phyloP scores from a whole-genome alignment of 257 asterid genomes.

The Nicotiana obtusifolia region DNA sequence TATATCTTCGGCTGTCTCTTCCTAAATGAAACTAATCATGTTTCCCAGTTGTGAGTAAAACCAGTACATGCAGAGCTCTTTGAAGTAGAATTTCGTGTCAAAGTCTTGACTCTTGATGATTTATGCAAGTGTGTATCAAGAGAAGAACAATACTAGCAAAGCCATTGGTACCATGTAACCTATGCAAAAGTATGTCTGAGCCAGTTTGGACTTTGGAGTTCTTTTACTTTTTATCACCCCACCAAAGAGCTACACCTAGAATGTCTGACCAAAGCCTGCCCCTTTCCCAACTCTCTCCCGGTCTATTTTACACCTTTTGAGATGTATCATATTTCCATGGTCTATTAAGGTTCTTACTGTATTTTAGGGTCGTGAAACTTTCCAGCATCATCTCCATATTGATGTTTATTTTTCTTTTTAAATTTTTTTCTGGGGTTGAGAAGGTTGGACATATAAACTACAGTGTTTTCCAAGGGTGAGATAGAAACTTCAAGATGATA shows the following conservation, averaged over 20 bases:
- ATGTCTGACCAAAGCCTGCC: neutral
- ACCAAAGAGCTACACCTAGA: neutral
- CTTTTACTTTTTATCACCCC: neutral
- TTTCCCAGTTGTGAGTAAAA: conserved; percentile 41
- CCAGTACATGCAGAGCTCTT: neutral
- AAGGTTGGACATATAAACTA: neutral
- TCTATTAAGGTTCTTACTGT: neutral
- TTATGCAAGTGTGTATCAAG: neutral
- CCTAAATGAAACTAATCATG: conserved; percentile 70
- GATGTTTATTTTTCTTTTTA: neutral
- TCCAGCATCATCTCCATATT: neutral
- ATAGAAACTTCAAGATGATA: too few species aligned
- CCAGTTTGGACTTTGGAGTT: neutral
- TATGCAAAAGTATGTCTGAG: neutral
- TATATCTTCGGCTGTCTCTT: conserved; percentile 88
- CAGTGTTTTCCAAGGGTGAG: neutral
- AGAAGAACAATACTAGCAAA: neutral
- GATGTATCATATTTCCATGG: neutral
- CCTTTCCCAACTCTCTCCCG: neutral
- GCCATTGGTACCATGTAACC: neutral
- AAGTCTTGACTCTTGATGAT: neutral
- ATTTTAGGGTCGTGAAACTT: neutral
- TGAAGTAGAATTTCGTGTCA: conserved; percentile 4
- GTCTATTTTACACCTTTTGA: neutral
- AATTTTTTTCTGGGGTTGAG: neutral